Percentiles rank a stretch among this genome's conserved stretches.
phyloP scores from a whole-genome alignment of 2,329 filamentous ascomycete species.

The Sordariomycetes sp. region DNA sequence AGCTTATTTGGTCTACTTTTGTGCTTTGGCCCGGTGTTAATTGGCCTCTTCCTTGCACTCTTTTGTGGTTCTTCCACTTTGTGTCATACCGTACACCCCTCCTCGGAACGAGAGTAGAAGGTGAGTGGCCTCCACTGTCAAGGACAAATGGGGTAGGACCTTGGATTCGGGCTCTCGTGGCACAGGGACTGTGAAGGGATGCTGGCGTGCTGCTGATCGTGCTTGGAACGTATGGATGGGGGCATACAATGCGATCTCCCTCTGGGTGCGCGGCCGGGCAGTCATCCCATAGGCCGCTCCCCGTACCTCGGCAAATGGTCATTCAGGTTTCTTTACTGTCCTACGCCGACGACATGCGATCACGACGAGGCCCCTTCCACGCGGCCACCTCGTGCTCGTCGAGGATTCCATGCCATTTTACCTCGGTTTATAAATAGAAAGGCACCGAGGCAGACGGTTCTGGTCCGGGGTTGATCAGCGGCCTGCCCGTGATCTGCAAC shows the following conservation, averaged over 20 bases:
- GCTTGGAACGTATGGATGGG: neutral
- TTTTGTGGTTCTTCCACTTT: neutral
- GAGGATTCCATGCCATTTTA: too few relatives aligned
- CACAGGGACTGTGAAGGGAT: neutral
- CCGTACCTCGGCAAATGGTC: neutral
- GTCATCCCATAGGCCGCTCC: neutral
- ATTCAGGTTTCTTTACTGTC: neutral
- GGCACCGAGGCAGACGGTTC: too few relatives aligned
- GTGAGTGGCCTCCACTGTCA: neutral
- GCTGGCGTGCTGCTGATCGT: neutral
- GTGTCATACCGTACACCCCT: neutral
- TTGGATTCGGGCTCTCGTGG: neutral
- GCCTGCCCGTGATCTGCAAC: too few relatives aligned
- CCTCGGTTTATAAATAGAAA: too few relatives aligned
- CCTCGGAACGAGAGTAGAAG: neutral
- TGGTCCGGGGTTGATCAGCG: too few relatives aligned
- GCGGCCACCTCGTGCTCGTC: too few relatives aligned
- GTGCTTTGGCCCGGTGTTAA: neutral
- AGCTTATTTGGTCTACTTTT: neutral
- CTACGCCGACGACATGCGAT: neutral
- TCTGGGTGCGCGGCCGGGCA: neutral
- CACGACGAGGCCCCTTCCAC: too few relatives aligned
- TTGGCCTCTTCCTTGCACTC: too few relatives aligned
- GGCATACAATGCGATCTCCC: neutral
- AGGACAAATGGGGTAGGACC: neutral